phyloP scores from a whole-genome alignment of 305 asterid genomes.

The Lippia alba region DNA sequence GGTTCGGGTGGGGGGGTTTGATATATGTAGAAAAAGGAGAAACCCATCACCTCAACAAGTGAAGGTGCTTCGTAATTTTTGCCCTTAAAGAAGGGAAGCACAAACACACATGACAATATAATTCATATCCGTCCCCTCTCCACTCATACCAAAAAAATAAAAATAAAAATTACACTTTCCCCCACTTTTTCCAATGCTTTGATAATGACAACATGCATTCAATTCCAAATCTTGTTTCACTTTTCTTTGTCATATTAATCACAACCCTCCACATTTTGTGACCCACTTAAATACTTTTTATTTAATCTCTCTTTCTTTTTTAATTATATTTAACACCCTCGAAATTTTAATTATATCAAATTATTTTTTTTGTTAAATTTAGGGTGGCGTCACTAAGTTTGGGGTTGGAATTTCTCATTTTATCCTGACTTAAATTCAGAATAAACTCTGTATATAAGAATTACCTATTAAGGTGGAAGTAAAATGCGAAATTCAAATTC shows the following conservation, averaged over 20 bases:
- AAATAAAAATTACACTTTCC: too few species aligned
- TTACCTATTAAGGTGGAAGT: too few species aligned
- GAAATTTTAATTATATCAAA: too few species aligned
- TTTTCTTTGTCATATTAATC: neutral
- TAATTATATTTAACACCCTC: too few species aligned
- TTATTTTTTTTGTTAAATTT: too few species aligned
- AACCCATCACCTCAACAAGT: constrained; percentile 10
- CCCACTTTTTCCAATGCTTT: neutral
- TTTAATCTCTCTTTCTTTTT: neutral
- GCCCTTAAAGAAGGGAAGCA: constrained; percentile 20
- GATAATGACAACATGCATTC: constrained; percentile 25
- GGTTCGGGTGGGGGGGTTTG: neutral
- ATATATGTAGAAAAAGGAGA: neutral
- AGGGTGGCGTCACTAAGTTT: too few species aligned
- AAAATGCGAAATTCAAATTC: too few species aligned
- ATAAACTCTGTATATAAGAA: too few species aligned
- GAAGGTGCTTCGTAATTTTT: constrained; percentile 14
- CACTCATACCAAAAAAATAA: neutral
- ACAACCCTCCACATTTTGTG: constrained; percentile 18
- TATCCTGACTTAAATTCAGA: too few species aligned
- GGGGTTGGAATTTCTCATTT: too few species aligned
- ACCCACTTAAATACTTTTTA: constrained; percentile 22
- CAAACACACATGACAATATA: neutral
- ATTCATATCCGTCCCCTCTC: neutral
- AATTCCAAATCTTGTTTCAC: constrained; percentile 9